These are phyloP conservation scores for Ogataea naganishii DNA, from an alignment of 805 yeast genomes.

Conservation along the genomic window DNA sequence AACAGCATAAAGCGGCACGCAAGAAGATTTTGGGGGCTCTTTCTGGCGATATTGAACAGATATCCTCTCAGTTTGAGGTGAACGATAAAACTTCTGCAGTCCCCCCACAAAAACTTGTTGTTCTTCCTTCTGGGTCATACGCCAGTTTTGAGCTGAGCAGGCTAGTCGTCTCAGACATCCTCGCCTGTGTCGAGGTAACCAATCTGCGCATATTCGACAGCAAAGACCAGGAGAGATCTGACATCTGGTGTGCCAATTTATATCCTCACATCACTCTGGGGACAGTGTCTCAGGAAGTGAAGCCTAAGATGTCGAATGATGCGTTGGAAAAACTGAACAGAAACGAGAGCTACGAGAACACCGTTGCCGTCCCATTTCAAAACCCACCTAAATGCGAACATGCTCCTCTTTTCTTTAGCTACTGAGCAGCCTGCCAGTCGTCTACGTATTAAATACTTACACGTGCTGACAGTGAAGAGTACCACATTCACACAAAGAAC, in stretches of 20 bases:
- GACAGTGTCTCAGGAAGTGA: conserved; percentile 32
- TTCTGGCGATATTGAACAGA: conserved; percentile 7
- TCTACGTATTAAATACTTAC: background rate
- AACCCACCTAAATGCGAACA: background rate
- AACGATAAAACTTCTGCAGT: conserved; percentile 1
- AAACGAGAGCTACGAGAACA: conserved; percentile 3
- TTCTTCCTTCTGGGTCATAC: conserved; percentile 10
- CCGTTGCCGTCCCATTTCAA: conserved; percentile 15
- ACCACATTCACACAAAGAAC: background rate
- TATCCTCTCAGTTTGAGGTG: conserved; percentile 1
- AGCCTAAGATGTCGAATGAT: conserved; percentile 46
- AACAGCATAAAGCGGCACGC: conserved; percentile 9
- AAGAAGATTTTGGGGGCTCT: conserved; percentile 7
- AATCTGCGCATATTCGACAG: conserved; percentile 11
- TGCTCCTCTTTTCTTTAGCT: too few species aligned
- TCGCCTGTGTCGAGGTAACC: conserved; percentile 47
- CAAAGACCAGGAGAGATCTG: conserved; percentile 5
- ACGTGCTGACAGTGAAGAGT: background rate
- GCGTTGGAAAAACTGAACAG: conserved; percentile 18
- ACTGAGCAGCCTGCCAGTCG: background rate
- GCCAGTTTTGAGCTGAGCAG: conserved; percentile 33
- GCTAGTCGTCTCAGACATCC: conserved; percentile 40
- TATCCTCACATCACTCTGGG: conserved; percentile 72
- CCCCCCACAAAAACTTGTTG: conserved; percentile 2
- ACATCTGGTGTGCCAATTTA: conserved; percentile 27